These are phyloP conservation scores for Aspergillus sparsus DNA, from an alignment of 495 filamentous ascomycete species.

Conservation along the genomic window DNA sequence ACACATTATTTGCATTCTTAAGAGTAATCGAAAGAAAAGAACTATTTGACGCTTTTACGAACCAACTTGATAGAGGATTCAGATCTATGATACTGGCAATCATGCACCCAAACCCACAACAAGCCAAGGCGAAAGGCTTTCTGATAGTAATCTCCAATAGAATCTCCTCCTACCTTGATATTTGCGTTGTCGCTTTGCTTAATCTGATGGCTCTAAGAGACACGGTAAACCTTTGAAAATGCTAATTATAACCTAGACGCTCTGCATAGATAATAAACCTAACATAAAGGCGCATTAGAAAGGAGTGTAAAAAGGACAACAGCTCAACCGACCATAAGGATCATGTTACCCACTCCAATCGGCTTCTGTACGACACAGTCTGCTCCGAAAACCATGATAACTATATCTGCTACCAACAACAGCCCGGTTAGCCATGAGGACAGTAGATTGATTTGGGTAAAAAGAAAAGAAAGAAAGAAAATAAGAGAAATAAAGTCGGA, in stretches of 20 bases:
- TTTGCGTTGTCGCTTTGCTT: not conserved
- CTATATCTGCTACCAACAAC: slow-evolving; percentile 22
- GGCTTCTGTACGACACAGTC: slow-evolving; percentile 11
- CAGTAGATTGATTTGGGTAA: slow-evolving; percentile 1
- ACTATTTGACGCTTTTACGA: too few species aligned
- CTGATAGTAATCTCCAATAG: not conserved
- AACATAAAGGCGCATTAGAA: slow-evolving; percentile 16
- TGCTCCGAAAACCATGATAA: slow-evolving; percentile 15
- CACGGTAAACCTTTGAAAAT: not conserved
- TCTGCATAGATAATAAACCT: slow-evolving; percentile 12
- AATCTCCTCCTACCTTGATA: not conserved
- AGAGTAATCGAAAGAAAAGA: not conserved
- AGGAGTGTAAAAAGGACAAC: slow-evolving; percentile 1
- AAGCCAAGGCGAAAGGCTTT: too few species aligned
- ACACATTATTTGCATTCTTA: too few species aligned
- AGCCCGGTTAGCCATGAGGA: slow-evolving; percentile 20
- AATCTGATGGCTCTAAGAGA: not conserved
- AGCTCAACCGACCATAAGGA: slow-evolving; percentile 4
- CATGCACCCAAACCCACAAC: not conserved
- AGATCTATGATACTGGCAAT: not conserved
- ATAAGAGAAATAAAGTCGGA: slow-evolving; percentile 10
- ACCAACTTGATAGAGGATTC: too few species aligned
- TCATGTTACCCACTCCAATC: slow-evolving; percentile 13
- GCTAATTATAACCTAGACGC: slow-evolving; percentile 2
- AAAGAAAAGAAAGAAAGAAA: slow-evolving; percentile 1